Evolutionary conservation across 371 early-diverging fungal species (phyloP), one percentile per base, ranked within the genome.

Genomic region (Mucor racemosus): DNA sequence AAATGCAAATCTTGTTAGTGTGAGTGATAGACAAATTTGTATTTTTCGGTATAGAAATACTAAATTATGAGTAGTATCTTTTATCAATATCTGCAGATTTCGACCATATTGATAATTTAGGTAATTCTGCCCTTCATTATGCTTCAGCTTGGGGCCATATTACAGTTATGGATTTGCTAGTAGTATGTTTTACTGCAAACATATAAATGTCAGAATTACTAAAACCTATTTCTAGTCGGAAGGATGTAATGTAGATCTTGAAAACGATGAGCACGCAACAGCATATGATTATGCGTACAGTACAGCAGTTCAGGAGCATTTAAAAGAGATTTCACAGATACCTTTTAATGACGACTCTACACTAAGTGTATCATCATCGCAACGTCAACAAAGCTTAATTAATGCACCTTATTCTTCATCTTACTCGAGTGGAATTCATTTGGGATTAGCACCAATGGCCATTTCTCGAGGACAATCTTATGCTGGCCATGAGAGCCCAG

Each of bases 61-160:
- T 53, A 13, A 55, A 17, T 15, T 7, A 36, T 33, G 17, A 13
- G 10, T 67, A 84, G 84, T 80, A 76, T 60, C 59, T 84, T 17
- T 61, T 81, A 8, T 78, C 79, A 8, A 77, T 81, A 15, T 79
- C 81, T 7, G 81, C 80, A 0, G 84, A 84, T 57, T 76, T 81
- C n/a, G 84, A 84, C 60, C 81, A 84, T 73, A 71, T 76, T 9
- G 84, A 84, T 65, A 79, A 84, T 62, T 78, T 80, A 26, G 84
- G 84, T 7, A 84, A 84, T 54, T 81, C 84, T 8, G 84, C 84
- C 1, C 65, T 84, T 0, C 84, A 84, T 67, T 72, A 84, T 66
- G 84, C 84, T 33, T 75, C 81, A 1, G 84, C 81, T 1, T 84
- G 84, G 84, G 84, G 81, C 1, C 80, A 81, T 68, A 68, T 71